Percentiles rank a stretch among this genome's conserved stretches.
These are phyloP conservation scores for Cordyceps farinosa DNA, from an alignment of 2,329 filamentous ascomycete species.

Conservation along the genomic window DNA sequence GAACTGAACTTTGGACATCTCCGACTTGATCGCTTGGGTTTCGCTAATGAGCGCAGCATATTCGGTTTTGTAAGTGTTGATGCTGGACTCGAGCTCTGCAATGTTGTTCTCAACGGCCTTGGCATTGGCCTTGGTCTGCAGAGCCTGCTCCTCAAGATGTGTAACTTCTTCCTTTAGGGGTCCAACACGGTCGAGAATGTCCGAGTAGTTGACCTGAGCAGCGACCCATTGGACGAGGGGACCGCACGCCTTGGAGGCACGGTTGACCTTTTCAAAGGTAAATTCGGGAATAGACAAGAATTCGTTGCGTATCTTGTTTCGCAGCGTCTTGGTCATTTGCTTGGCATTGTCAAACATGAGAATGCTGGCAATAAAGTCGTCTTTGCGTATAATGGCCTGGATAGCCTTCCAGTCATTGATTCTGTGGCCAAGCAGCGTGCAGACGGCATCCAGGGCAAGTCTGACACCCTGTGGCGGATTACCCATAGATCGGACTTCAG, in stretches of 20 bases:
- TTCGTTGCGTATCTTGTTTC: constrained; percentile 87
- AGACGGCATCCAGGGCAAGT: constrained; percentile 92
- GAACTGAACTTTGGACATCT: constrained; percentile 95
- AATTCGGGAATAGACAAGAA: constrained; percentile 93
- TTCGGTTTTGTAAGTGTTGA: constrained; percentile 91
- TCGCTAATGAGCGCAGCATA: constrained; percentile 95
- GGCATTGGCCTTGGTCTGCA: constrained; percentile 90
- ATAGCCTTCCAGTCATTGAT: constrained; percentile 89
- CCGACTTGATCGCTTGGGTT: constrained; percentile 92
- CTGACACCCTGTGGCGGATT: constrained; percentile 88
- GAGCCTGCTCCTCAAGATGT: constrained; percentile 79
- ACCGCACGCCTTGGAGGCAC: constrained; percentile 93
- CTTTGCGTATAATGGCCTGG: constrained; percentile 79
- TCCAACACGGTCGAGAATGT: constrained; percentile 90
- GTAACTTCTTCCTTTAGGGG: constrained; percentile 87
- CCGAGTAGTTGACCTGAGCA: constrained; percentile 96
- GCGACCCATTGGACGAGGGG: constrained; percentile 96
- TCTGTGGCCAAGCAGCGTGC: constrained; percentile 87
- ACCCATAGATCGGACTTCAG: constrained; percentile 95
- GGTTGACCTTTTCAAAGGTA: constrained; percentile 93
- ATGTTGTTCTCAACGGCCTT: constrained; percentile 89
- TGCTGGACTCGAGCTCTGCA: constrained; percentile 78
- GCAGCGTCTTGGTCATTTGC: constrained; percentile 81
- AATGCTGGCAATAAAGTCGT: constrained; percentile 97
- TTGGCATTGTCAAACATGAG: constrained; percentile 94